Evolutionary conservation across 2,329 filamentous ascomycete genomes (phyloP).

Genomic region (Kalaharituber pfeilii): DNA sequence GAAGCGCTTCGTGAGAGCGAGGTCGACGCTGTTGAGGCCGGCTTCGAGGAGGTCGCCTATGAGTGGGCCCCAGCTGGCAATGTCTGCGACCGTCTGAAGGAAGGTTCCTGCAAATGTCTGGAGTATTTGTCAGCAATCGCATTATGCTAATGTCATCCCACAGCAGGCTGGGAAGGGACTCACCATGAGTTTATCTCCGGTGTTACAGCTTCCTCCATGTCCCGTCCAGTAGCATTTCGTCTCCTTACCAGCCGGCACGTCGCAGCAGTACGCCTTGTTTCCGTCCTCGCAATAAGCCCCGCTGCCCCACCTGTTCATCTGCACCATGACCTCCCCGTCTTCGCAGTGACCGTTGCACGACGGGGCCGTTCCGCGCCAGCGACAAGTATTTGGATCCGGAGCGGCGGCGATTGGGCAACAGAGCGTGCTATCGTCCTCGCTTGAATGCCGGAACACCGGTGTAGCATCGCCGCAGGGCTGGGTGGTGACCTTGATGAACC

Average conservation of each 20-base stretch:
- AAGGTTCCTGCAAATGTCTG: constrained; percentile 21
- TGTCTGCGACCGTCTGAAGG: constrained; percentile 14
- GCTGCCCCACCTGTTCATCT: no score
- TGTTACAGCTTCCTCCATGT: no score
- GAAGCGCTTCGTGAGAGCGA: constrained; percentile 22
- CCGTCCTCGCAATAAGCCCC: no score
- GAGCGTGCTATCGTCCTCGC: no score
- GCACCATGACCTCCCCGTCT: no score
- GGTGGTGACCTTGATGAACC: constrained; percentile 22
- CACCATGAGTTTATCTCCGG: no score
- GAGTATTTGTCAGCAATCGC: constrained; percentile 18
- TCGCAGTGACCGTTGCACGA: no score
- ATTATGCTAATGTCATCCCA: constrained; percentile 25
- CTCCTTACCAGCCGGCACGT: no score
- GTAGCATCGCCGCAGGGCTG: constrained; percentile 23
- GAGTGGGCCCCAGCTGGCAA: constrained; percentile 9
- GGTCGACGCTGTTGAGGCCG: constrained; percentile 14
- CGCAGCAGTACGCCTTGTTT: no score
- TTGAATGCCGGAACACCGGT: constrained; percentile 16
- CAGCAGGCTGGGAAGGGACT: constrained; percentile 23
- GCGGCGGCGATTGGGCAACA: constrained; percentile 25
- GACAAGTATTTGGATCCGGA: constrained; percentile 24
- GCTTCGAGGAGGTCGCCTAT: constrained; percentile 10
- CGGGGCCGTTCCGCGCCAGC: constrained; percentile 27
- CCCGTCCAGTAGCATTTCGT: no score